Percentiles rank a stretch among this genome's conserved stretches.
These are phyloP conservation scores for Pterocarpus macrocarpus DNA, from an alignment of 306 rosid genomes.

Conservation along the genomic window DNA sequence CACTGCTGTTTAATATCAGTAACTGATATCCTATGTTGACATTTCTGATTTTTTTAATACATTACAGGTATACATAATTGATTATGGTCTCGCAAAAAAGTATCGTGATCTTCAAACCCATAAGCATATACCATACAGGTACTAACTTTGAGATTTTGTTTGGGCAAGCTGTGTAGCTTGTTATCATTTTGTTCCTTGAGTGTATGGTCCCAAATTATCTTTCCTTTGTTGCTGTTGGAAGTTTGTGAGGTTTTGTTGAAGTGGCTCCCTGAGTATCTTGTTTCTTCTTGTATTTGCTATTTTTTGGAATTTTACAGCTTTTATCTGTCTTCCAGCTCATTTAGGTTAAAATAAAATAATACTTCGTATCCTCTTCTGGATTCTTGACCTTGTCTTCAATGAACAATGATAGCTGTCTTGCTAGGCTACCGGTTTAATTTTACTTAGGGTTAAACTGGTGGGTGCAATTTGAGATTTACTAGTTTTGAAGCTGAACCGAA, in stretches of 20 bases:
- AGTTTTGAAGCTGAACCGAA: conserved; percentile 33
- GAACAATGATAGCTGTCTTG: conserved; percentile 17
- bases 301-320: neutral
- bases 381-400: conserved; percentile 7
- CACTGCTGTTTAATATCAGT: neutral
- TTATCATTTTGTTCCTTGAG: conserved; percentile 39
- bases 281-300: neutral
- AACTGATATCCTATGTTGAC: neutral
- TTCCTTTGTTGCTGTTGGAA: conserved; percentile 16
- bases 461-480: conserved; percentile 29
- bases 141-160: conserved; percentile 46
- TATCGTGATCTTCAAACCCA: conserved; percentile 97
- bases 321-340: conserved; percentile 4
- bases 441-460: conserved; percentile 21
- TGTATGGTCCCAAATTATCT: neutral
- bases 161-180: conserved; percentile 22
- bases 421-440: neutral
- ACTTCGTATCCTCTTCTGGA: neutral
- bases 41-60: conserved; percentile 43
- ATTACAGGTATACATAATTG: conserved; percentile 88
- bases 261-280: neutral
- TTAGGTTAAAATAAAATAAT: conserved; percentile 27
- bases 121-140: conserved; percentile 99
- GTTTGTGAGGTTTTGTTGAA: conserved; percentile 7
- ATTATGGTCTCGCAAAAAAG: conserved; percentile 98